Evolutionary conservation across 2,329 filamentous ascomycete species (phyloP).

Genomic region (Claviceps africana): DNA sequence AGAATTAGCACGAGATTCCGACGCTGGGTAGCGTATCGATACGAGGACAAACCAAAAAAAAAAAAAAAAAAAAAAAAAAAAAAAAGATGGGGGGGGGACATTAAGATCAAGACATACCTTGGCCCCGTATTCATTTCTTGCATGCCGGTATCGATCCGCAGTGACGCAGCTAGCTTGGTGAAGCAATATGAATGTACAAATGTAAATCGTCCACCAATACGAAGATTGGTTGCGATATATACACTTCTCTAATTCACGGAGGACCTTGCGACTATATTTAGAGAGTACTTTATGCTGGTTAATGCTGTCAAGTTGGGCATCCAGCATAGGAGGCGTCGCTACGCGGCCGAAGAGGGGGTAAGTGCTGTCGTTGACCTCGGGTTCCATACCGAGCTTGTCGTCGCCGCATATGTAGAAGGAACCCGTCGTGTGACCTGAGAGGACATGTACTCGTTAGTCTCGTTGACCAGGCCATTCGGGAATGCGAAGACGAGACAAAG

Average conservation of each 20-base stretch:
- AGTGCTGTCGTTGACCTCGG: conserved; percentile 18
- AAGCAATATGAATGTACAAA: conserved; percentile 27
- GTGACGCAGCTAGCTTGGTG: conserved; percentile 26
- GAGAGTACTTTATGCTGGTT: conserved; percentile 22
- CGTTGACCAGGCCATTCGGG: no score
- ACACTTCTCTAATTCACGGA: conserved; percentile 21
- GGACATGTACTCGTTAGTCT: background rate
- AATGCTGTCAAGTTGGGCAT: conserved; percentile 32
- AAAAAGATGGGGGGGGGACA: background rate
- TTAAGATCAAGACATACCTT: conserved; percentile 6
- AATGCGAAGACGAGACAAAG: background rate
- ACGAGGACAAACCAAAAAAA: no score
- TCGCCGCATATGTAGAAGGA: conserved; percentile 28
- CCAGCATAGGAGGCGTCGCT: conserved; percentile 28
- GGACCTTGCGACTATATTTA: conserved; percentile 19
- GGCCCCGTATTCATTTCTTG: conserved; percentile 21
- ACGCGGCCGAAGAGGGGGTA: conserved; percentile 26
- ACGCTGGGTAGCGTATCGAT: no score
- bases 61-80: background rate
- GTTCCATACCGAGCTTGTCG: conserved; percentile 26
- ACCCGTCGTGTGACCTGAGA: conserved; percentile 29
- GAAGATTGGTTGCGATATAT: conserved; percentile 20
- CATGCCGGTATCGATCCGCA: conserved; percentile 28
- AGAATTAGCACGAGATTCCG: no score
- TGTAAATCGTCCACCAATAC: conserved; percentile 22